Evolutionary conservation across 768 basidiomycete genomes (phyloP).

Genomic region (Xerocomus brunneocitrinus): DNA sequence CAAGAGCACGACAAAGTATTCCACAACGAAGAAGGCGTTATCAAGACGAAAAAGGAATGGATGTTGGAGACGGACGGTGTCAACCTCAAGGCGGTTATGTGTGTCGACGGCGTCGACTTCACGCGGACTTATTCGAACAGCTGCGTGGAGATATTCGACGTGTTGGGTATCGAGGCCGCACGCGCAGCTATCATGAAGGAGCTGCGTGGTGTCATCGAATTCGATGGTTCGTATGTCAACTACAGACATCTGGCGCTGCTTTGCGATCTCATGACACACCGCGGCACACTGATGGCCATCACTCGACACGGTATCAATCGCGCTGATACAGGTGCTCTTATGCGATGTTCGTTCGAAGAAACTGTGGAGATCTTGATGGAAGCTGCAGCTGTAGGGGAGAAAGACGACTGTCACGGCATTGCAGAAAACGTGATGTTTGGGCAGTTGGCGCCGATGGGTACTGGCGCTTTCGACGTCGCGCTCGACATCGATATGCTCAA

Average conservation of each 20-base stretch:
- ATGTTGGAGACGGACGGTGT: too few relatives aligned
- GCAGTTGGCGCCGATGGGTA: conserved; percentile 99
- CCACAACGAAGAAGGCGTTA: too few relatives aligned
- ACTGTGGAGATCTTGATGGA: conserved; percentile 99
- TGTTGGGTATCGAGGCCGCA: too few relatives aligned
- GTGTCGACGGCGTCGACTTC: too few relatives aligned
- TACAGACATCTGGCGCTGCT: conserved; percentile 95
- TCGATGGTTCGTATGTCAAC: conserved; percentile 99
- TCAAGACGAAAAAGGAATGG: too few relatives aligned
- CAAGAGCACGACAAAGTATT: too few relatives aligned
- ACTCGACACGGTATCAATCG: conserved; percentile 99
- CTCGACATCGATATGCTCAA: conserved; percentile 98
- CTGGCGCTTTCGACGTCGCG: conserved; percentile 92
- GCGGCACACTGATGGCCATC: conserved; percentile 93
- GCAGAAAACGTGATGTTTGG: conserved; percentile 99
- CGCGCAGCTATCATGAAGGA: conserved; percentile 87
- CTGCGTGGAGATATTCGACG: too few relatives aligned
- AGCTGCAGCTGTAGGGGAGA: conserved; percentile 95
- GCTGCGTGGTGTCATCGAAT: conserved; percentile 92
- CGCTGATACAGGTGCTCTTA: conserved; percentile 94
- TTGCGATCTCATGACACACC: conserved; percentile 97
- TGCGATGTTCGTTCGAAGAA: conserved; percentile 99
- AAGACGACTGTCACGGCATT: conserved; percentile 96
- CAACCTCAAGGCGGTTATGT: too few relatives aligned
- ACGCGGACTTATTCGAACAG: too few relatives aligned